Evolutionary conservation across 2,329 filamentous ascomycete genomes (phyloP), one percentile per base, ranked within the genome.

Genomic region (Alternaria sp.): DNA sequence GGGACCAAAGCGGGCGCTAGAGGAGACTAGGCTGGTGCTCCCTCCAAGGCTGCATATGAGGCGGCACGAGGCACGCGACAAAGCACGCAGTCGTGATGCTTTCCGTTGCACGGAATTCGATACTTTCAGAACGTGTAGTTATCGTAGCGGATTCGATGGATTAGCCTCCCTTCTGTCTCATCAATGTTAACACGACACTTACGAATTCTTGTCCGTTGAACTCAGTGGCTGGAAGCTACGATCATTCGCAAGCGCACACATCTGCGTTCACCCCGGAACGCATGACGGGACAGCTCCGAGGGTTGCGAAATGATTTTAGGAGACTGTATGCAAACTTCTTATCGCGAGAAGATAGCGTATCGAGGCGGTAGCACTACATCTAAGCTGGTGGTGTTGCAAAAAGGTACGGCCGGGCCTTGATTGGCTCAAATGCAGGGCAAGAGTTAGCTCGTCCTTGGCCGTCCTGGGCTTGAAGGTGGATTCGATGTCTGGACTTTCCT

Each of bases 1-100:
- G 61, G 61, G 61, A 51, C 57, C 36, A 19, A 13, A 26, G 57
- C 61, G 61, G 61, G 51, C 52, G 21, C 61, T 63, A 63, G 4
- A 3, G 21, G 43, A 43, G 13, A 32, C n/a, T 19, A 32, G 40
- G 43, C 30, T 44, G 30, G 19, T 25, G 36, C 28, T 21, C 15
- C 30, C 17, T 19, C 13, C 30, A 32, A 26, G 55, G 30, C 55
- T 15, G 28, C 28, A 32, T 32, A 1, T 32, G 12, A 28, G 49
- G 26, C 28, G 28, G 49, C 30, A 52, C 13, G 21, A 17, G 49
- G 58, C 59, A 47, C 40, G 46, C 59, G 55, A 54, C 40, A 32
- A 28, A 36, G 47, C 23, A 30, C 15, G 52, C 30, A 23, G 19
- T 17, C 45, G 30, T 32, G 8, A 23, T 32, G 30, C 19, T 23